Evolutionary conservation across 495 filamentous ascomycete species (phyloP).

Genomic region (Penicillium silybi): DNA sequence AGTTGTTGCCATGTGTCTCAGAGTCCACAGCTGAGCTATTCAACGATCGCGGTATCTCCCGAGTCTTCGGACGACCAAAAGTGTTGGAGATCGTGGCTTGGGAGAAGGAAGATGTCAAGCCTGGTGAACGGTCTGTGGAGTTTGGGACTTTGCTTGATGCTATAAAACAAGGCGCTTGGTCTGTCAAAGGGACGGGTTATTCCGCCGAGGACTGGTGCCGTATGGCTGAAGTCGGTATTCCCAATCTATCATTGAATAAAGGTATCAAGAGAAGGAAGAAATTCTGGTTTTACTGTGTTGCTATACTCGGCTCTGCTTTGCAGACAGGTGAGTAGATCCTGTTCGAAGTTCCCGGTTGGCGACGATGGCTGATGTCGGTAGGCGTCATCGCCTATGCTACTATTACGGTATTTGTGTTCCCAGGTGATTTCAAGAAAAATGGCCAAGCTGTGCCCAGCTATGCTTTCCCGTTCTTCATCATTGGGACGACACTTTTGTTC

Average conservation of each 20-base stretch:
- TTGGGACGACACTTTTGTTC: slow-evolving; percentile 32
- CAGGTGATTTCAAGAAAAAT: slow-evolving; percentile 27
- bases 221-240: slow-evolving; percentile 34
- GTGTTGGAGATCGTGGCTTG: slow-evolving; percentile 39
- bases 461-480: slow-evolving; percentile 37
- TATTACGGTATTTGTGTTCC: slow-evolving; percentile 32
- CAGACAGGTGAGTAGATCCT: slow-evolving; percentile 26
- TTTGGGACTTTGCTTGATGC: slow-evolving; percentile 32
- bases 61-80: slow-evolving; percentile 38
- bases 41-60: slow-evolving; percentile 39
- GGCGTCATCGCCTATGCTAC: slow-evolving; percentile 32
- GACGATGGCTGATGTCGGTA: slow-evolving; percentile 2
- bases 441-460: slow-evolving; percentile 28
- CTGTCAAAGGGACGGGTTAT: not conserved
- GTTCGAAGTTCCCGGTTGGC: not conserved
- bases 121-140: slow-evolving; percentile 10
- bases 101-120: slow-evolving; percentile 21
- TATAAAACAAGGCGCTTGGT: slow-evolving; percentile 25
- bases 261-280: slow-evolving; percentile 31
- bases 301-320: slow-evolving; percentile 23
- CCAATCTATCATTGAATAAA: slow-evolving; percentile 47
- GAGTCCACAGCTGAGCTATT: slow-evolving; percentile 42
- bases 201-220: not conserved
- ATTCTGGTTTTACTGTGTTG: slow-evolving; percentile 35
- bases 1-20: slow-evolving; percentile 42